Conservation (phyloP, 768 basidiomycete species). For the Coprinellus micaceus region DNA sequence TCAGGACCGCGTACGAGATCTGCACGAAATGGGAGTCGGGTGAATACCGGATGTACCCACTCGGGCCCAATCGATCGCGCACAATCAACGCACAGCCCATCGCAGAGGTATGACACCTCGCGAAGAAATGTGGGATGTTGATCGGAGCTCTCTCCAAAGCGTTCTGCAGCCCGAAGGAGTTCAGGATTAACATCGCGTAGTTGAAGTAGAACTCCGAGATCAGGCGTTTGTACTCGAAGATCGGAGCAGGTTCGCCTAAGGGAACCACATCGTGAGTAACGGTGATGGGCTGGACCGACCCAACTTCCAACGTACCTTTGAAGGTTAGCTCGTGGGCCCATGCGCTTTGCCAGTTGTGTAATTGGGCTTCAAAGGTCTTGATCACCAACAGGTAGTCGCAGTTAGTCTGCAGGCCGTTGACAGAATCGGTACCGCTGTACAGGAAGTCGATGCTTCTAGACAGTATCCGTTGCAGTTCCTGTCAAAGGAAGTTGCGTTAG, state of each 20-base stretch:
- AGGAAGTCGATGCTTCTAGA: slow-evolving; percentile 87
- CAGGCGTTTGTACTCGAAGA: slow-evolving; percentile 43
- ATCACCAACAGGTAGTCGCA: slow-evolving; percentile 84
- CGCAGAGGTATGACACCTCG: slow-evolving; percentile 70
- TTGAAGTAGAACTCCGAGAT: slow-evolving; percentile 76
- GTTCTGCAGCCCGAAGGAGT: slow-evolving; percentile 95
- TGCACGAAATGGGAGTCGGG: slow-evolving; percentile 92
- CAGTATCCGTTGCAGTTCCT: slow-evolving; percentile 87
- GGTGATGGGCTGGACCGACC: too few species aligned
- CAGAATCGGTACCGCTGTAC: slow-evolving; percentile 75
- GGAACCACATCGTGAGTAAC: too few species aligned
- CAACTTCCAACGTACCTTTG: too few species aligned
- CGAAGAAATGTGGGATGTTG: slow-evolving; percentile 82
- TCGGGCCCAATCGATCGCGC: slow-evolving; percentile 74
- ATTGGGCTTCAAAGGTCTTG: slow-evolving; percentile 80
- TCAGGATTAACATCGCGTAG: slow-evolving; percentile 83
- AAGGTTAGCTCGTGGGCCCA: slow-evolving; percentile 38
- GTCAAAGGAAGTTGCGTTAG: slow-evolving; percentile 2
- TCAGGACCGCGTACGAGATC: slow-evolving; percentile 89
- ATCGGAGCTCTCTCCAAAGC: slow-evolving; percentile 76
- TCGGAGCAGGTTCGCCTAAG: slow-evolving; percentile 23
- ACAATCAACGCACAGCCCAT: slow-evolving; percentile 67
- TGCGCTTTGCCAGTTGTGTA: slow-evolving; percentile 54
- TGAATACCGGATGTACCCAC: slow-evolving; percentile 75
- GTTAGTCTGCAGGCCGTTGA: slow-evolving; percentile 79